A percentile compares a stretch with the other conserved stretches of the same genome.
These are phyloP conservation scores for Aspergillus homomorphus DNA, from an alignment of 495 filamentous ascomycete species.

Conservation along the genomic window DNA sequence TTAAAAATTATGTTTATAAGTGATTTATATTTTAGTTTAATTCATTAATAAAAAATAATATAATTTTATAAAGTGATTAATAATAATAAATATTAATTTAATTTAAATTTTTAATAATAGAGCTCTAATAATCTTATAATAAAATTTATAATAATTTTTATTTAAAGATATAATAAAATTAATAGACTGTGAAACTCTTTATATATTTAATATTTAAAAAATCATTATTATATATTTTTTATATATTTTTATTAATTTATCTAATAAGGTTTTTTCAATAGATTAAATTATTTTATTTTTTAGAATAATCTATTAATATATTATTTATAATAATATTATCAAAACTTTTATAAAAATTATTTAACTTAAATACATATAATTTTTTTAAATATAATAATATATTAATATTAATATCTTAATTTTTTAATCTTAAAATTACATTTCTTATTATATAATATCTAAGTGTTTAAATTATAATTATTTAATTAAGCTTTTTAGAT, in stretches of 20 bases:
- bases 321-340: not conserved
- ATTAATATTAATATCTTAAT: not conserved
- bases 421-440: not conserved
- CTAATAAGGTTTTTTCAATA: not conserved
- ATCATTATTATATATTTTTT: not conserved
- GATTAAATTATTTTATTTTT: not conserved
- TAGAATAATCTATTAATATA: not conserved
- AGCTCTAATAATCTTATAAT: too few relatives aligned
- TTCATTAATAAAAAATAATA: not conserved
- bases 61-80: constrained; percentile 9
- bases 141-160: constrained; percentile 4
- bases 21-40: not conserved
- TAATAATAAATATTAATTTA: constrained; percentile 11
- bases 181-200: not conserved
- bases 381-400: not conserved
- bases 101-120: constrained; percentile 2
- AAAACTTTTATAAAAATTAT: not conserved
- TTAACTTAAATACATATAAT: not conserved
- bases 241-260: not conserved
- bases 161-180: not conserved
- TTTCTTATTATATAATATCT: too few relatives aligned
- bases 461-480: too few relatives aligned
- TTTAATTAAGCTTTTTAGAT: too few relatives aligned
- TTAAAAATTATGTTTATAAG: not conserved
- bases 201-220: not conserved